phyloP scores from a whole-genome alignment of 2,329 filamentous ascomycete species.

The Lasiodiplodia citricola region DNA sequence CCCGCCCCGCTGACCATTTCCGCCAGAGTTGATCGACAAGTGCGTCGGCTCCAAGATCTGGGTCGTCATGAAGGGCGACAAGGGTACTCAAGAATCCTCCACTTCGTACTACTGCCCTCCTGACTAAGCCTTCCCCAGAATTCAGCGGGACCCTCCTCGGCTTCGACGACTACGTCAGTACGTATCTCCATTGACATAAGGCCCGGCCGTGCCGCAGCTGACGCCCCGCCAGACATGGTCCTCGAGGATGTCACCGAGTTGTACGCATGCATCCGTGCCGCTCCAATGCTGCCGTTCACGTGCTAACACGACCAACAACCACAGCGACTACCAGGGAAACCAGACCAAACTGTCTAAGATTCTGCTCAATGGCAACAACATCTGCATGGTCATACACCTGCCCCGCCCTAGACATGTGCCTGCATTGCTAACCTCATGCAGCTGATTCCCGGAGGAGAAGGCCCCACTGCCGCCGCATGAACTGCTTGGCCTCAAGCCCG shows the following conservation, averaged over 20 bases:
- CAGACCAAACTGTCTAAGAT: constrained; percentile 93
- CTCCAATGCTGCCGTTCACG: neutral
- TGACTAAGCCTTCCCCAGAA: constrained; percentile 61
- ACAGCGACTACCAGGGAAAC: constrained; percentile 86
- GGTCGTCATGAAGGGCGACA: constrained; percentile 99
- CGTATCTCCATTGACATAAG: constrained; percentile 54
- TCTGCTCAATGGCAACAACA: constrained; percentile 94
- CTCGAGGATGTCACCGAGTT: constrained; percentile 96
- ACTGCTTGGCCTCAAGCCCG: no score
- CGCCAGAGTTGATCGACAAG: constrained; percentile 93
- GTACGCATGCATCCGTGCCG: constrained; percentile 56
- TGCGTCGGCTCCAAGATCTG: constrained; percentile 97
- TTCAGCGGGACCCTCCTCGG: constrained; percentile 93
- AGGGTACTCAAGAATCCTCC: constrained; percentile 64
- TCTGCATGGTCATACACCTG: constrained; percentile 82
- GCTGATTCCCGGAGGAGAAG: constrained; percentile 31
- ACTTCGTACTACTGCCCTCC: neutral
- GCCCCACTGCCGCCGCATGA: constrained; percentile 23
- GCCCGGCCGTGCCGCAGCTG: neutral
- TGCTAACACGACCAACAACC: neutral
- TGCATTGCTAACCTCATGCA: constrained; percentile 2
- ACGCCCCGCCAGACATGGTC: constrained; percentile 79
- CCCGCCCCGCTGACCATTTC: neutral
- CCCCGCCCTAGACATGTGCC: neutral
- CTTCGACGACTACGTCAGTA: constrained; percentile 99